Evolutionary conservation across 305 asterid species (phyloP), one percentile per base, ranked within the genome.

Genomic region (Rubia peregrina): DNA sequence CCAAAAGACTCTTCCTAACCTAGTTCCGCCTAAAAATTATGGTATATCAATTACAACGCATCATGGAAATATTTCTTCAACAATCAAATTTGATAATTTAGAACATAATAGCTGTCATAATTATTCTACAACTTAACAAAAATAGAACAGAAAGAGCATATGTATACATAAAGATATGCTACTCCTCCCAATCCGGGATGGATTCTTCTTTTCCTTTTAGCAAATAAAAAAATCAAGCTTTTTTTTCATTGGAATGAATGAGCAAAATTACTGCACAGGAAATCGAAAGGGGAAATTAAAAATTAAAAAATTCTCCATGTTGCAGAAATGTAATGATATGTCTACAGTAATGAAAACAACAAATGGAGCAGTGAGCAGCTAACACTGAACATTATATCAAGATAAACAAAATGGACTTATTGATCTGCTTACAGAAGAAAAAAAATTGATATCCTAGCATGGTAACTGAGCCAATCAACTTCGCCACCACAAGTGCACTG

Each of bases 401-500:
- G 36, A 26, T 22, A 30, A 26, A 38, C 43, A 16, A 40, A 73
- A 16, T 55, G 41, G n/a, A 17, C 4, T 9, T 2, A 53, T 65
- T 24, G 44, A 73, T 55, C 49, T 21, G 9, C 30, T 40, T 41
- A 51, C 11, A 53, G 26, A 24, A 40, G 2, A 0, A 44, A 24
- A 19, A 26, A 40, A 41, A 22, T 10, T 8, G 41, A 17, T 17
- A 9, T 26, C 5, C 19, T 73, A 40, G 12, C 51, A 66, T 26
- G 33, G 9, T 59, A 57, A 60, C 26, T 14, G 38, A 73, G n/a
- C 69, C 46, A 59, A 74, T 19, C 38, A 57, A n/a, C 26, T 8
- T 12, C 46, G 38, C 38, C 16, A 0, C 24, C 77, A 74, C 13
- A 16, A 21, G 55, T 43, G 48, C 19, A n/a, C 17, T 59, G 17